Conservation (phyloP, 345 rosid species). For the Abelmoschus esculentus region DNA sequence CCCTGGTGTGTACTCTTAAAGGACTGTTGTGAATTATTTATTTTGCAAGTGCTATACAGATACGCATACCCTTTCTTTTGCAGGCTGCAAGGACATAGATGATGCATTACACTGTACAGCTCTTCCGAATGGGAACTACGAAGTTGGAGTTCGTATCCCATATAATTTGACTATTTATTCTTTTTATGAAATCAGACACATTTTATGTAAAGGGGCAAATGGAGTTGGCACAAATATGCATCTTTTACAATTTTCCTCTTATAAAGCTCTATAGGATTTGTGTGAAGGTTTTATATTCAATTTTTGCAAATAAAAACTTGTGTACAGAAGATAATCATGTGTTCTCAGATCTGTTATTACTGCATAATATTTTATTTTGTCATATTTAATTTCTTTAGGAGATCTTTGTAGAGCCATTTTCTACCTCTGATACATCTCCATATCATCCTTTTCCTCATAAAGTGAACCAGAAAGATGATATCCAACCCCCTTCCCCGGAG, state of each 20-base stretch:
- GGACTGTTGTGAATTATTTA: neutral
- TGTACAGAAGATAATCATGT: neutral
- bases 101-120: slow-evolving; percentile 87
- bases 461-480: too few relatives aligned
- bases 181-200: neutral
- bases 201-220: slow-evolving; percentile 1
- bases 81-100: slow-evolving; percentile 98
- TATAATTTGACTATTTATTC: neutral
- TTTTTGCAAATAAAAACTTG: neutral
- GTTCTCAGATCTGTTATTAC: neutral
- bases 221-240: neutral
- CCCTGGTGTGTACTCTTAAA: slow-evolving; percentile 49
- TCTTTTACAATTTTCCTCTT: neutral
- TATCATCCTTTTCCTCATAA: neutral
- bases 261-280: neutral
- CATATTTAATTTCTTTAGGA: neutral
- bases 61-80: slow-evolving; percentile 17
- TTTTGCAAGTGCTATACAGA: neutral
- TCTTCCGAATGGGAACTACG: slow-evolving; percentile 83
- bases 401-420: neutral
- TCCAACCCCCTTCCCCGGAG: too few relatives aligned
- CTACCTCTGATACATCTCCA: neutral
- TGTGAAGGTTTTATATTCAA: neutral
- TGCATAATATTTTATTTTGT: too few relatives aligned
- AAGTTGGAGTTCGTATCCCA: slow-evolving; percentile 99